A percentile compares a stretch with the other conserved stretches of the same genome.
Conservation (phyloP, 371 early-diverging fungal genomes). For the Mucor irregularis region DNA sequence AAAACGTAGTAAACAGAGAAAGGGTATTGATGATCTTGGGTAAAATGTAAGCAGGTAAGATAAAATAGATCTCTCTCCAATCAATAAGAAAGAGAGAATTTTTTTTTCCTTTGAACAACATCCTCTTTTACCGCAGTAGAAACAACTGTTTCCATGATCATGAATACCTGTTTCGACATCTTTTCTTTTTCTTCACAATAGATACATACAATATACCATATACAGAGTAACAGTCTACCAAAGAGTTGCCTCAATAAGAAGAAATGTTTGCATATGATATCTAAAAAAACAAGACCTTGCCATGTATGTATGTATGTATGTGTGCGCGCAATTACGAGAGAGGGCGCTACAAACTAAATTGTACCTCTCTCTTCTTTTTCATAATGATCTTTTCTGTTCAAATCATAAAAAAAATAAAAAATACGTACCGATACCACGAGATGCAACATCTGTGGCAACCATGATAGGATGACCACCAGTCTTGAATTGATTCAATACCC, state of each 20-base stretch:
- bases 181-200: neutral
- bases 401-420: neutral
- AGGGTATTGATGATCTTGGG: neutral
- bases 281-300: slow-evolving; percentile 2
- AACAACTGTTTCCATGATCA: too few species aligned
- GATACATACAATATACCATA: neutral
- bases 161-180: neutral
- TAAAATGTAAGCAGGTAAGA: neutral
- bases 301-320: neutral
- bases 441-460: slow-evolving; percentile 99
- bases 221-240: too few species aligned
- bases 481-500: slow-evolving; percentile 94
- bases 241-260: too few species aligned
- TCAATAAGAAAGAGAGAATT: neutral
- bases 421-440: slow-evolving; percentile 96
- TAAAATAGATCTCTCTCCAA: neutral
- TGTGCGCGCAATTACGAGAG: slow-evolving; percentile 9
- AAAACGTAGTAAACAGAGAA: too few species aligned
- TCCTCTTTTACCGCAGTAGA: too few species aligned
- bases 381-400: slow-evolving; percentile 1
- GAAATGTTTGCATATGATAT: neutral
- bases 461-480: slow-evolving; percentile 88
- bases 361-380: neutral
- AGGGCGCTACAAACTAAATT: neutral
- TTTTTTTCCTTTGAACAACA: neutral